Conservation (phyloP, 169 alveolate genomes). For the Plasmodium chabaudi region DNA sequence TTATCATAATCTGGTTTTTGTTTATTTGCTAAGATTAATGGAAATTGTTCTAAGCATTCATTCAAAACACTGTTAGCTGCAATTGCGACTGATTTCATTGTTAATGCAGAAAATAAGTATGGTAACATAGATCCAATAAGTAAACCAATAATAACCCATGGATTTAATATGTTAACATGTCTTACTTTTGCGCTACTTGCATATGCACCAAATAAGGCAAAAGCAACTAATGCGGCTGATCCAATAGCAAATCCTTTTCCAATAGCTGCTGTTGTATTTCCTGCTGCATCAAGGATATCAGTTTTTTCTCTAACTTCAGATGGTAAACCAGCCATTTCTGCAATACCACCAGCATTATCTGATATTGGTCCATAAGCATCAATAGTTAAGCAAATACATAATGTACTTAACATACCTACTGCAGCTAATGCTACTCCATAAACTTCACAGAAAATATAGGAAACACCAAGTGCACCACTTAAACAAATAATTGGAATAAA, state of each 20-base stretch:
- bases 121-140: conserved; percentile 94
- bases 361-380: conserved; percentile 95
- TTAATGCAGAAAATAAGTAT: conserved; percentile 91
- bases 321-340: conserved; percentile 92
- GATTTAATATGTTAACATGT: conserved; percentile 85
- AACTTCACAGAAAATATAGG: conserved; percentile 87
- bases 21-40: conserved; percentile 82
- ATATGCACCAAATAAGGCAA: conserved; percentile 93
- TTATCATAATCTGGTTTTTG: conserved; percentile 89
- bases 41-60: conserved; percentile 91
- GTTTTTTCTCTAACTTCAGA: conserved; percentile 90
- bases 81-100: conserved; percentile 93
- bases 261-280: conserved; percentile 94
- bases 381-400: conserved; percentile 89
- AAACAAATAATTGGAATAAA: conserved; percentile 89
- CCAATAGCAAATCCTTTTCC: conserved; percentile 95
- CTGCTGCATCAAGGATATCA: conserved; percentile 94
- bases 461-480: conserved; percentile 85
- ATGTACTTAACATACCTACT: conserved; percentile 92
- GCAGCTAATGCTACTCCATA: conserved; percentile 93
- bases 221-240: conserved; percentile 93
- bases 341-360: conserved; percentile 96
- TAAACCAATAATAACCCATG: conserved; percentile 88
- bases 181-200: conserved; percentile 86
- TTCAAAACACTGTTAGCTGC: conserved; percentile 92